Evolutionary conservation across 768 basidiomycete species (phyloP), one percentile per base, ranked within the genome.

Genomic region (Chalciporus sphaerocephalus): DNA sequence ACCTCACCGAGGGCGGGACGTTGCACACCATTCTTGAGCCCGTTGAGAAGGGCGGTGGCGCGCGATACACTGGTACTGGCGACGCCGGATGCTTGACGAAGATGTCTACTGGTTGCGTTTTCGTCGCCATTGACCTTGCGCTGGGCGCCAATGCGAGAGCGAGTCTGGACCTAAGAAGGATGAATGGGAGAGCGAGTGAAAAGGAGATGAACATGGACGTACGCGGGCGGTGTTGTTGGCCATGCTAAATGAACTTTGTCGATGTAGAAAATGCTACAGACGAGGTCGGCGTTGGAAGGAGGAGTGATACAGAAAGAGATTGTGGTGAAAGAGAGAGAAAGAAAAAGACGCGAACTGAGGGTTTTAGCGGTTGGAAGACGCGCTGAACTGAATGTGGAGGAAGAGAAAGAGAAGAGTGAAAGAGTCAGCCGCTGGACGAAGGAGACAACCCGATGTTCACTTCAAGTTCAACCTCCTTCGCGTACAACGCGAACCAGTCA

Each of bases 1-100:
- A 93, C 90, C 68, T 92, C 91, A 47, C 82, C 80, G 40, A 94
- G 75, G 32, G 83, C 89, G 24, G 84, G 75, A 53, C 92, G 78
- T 62, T 82, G 80, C 17, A 73, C 68, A 34, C 70, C 74, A 25
- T 69, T 71, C 73, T 90, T 92, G 52, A 65, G 58, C 8, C 64
- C 64, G 20, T 45, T 60, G 15, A 67, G 41, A 54, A 73, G 66
- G 24, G 72, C 65, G 38, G 74, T 56, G 53, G 77, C 69, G 42
- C 83, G 80, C 46, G 76, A 69, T 35, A 78, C 67, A 34, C 74
- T 78, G 40, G 70, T 57, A 41, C 64, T 55, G 27, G 72, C 60
- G 53, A 67, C 68, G 52, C 71, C 75, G 15, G 83, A 85, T 15
- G 73, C 53, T 55, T 86, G 83, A 48, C 86, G 83, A 27, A 74